Evolutionary conservation across 208 protist species (phyloP).

Genomic region (Leishmania amazonensis): DNA sequence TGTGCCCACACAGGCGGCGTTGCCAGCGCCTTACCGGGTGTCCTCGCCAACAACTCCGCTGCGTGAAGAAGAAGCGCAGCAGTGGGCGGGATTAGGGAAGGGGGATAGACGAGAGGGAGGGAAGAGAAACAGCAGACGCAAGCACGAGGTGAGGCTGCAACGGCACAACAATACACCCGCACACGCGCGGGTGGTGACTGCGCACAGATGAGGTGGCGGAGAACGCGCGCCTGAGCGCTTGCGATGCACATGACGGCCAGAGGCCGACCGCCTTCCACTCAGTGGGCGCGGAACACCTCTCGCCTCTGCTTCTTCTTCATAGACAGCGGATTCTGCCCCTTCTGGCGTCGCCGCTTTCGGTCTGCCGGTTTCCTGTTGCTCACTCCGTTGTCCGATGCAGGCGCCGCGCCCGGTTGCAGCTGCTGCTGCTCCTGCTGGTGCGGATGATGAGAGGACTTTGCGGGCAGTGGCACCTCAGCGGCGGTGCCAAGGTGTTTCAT

Average conservation of each 20-base stretch:
- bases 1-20: neutral
- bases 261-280: neutral
- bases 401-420: neutral
- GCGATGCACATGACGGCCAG: neutral
- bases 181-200: neutral
- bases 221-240: neutral
- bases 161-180: no score
- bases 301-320: conserved; percentile 80
- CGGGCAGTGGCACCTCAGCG: conserved; percentile 14
- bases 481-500: conserved; percentile 46
- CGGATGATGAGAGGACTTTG: neutral
- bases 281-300: conserved; percentile 62
- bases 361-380: neutral
- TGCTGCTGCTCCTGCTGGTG: neutral
- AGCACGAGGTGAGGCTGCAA: neutral
- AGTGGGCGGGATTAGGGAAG: neutral
- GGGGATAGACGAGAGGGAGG: neutral
- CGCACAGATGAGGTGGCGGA: neutral
- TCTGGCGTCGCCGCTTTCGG: conserved; percentile 26
- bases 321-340: conserved; percentile 75
- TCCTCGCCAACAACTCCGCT: neutral
- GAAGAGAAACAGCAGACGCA: neutral
- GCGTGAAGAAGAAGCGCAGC: neutral
- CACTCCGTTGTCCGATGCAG: neutral
- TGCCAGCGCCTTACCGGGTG: neutral